Evolutionary conservation across 495 filamentous ascomycete genomes (phyloP), one percentile per base, ranked within the genome.

Genomic region (Neurospora africana): DNA sequence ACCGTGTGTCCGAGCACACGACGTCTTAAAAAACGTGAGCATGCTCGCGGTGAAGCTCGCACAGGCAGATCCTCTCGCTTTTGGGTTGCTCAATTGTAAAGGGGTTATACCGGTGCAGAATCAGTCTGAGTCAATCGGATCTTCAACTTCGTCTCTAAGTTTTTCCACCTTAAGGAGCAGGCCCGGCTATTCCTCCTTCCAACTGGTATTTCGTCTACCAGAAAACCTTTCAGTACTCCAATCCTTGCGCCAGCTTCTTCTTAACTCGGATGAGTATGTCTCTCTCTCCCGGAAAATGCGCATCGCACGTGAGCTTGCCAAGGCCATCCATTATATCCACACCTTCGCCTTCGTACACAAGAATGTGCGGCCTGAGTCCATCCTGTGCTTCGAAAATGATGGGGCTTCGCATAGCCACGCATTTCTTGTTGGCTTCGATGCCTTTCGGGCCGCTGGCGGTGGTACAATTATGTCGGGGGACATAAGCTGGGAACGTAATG

Each of bases 31-130:
- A 61, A 81, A 87, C 68, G 76, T 84, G 21, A 72, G 80, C 17
- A 75, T 82, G n/a, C 75, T 87, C 0, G 86, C 84, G 8, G 69
- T 72, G 5, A 81, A 75, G 21, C 79, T 88, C 1, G 68, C 40
- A 43, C 40, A 43, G 5, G 40, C 40, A 2, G 40, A 43, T 43
- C 7, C 40, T 3, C 3, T 43, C 17, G 7, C 40, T 19, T 43
- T 43, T 9, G 40, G 40, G 17, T 2, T 43, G 2, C 40, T 43
- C 7, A 43, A 43, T 3, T 43, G 40, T 0, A 43, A 43, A 43
- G 40, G 40, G 17, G 40, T 43, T 7, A 43, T 43, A 43, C 40
- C 40, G 1, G 7, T 43, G 3, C 40, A n/a, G 7, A 8, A 6
- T 2, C 40, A 43, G 7, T 19, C 15, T 5, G n/a, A n/a, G n/a